Percentiles rank a stretch among this genome's conserved stretches.
These are phyloP conservation scores for Byssothecium circinans DNA, from an alignment of 2,329 filamentous ascomycete genomes.

Conservation along the genomic window DNA sequence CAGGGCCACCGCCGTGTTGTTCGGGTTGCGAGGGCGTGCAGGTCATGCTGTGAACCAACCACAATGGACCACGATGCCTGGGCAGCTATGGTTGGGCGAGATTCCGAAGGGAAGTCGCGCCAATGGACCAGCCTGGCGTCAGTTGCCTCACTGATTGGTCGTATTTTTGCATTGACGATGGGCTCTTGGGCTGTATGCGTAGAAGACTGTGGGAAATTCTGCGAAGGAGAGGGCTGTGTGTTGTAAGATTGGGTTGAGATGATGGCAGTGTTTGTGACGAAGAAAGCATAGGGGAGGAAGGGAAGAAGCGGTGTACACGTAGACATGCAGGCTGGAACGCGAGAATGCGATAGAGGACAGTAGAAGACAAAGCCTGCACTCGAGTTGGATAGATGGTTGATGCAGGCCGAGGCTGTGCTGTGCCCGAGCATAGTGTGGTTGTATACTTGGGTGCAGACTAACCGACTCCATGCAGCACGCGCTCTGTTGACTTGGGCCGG, in stretches of 20 bases:
- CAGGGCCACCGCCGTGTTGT: not conserved
- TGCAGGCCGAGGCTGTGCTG: no score
- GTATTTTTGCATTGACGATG: no score
- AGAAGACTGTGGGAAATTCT: not conserved
- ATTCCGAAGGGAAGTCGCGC: not conserved
- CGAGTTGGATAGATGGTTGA: no score
- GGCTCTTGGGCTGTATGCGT: not conserved
- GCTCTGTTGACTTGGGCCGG: no score
- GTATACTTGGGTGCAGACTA: no score
- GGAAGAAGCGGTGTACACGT: constrained; percentile 5
- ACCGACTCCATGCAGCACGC: no score
- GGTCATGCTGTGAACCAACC: not conserved
- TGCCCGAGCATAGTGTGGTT: no score
- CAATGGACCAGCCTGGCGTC: not conserved
- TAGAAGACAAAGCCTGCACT: no score
- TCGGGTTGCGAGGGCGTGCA: not conserved
- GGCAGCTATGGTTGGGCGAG: not conserved
- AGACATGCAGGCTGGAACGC: not conserved
- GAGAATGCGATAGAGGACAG: no score
- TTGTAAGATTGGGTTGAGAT: not conserved
- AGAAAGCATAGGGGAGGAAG: not conserved
- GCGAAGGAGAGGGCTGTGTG: not conserved
- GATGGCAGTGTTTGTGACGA: not conserved
- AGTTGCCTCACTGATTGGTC: not conserved
- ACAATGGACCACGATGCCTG: not conserved